These are phyloP conservation scores for Talaromyces piceae DNA, from an alignment of 2,329 filamentous ascomycete genomes.

Conservation along the genomic window DNA sequence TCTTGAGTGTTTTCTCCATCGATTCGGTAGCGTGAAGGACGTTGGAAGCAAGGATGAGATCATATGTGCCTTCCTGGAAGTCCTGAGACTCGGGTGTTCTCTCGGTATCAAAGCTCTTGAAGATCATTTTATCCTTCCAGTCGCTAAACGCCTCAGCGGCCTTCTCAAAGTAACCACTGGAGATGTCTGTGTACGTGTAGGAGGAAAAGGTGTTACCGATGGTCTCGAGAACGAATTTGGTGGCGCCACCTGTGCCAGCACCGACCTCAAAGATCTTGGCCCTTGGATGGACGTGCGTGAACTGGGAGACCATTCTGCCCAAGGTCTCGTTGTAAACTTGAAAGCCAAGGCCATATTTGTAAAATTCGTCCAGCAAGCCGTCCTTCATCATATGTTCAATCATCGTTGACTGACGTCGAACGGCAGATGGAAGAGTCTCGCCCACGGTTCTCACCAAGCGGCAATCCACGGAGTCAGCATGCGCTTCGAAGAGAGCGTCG, in stretches of 20 bases:
- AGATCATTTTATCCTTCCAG: conserved; percentile 15
- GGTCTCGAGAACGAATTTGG: conserved; percentile 25
- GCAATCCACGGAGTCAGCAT: no score
- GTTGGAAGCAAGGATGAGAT: conserved; percentile 28
- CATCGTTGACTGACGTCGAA: conserved; percentile 29
- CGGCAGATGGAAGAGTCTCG: conserved; percentile 26
- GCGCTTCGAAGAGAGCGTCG: no score
- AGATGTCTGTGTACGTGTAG: conserved; percentile 19
- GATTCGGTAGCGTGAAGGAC: conserved; percentile 25
- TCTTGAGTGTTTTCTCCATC: conserved; percentile 16
- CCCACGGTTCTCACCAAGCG: conserved; percentile 15
- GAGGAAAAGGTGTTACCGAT: conserved; percentile 13
- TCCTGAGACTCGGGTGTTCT: conserved; percentile 21
- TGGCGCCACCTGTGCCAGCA: conserved; percentile 40
- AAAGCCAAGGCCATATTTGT: conserved; percentile 21
- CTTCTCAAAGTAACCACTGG: conserved; percentile 14
- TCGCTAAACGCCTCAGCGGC: conserved; percentile 4
- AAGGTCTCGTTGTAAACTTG: not conserved
- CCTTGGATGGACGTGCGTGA: conserved; percentile 35
- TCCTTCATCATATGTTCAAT: conserved; percentile 33
- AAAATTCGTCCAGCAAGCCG: conserved; percentile 29
- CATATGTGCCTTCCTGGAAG: conserved; percentile 20
- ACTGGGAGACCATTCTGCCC: conserved; percentile 23
- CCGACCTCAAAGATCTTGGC: conserved; percentile 39
- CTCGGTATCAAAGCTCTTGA: conserved; percentile 22